These are phyloP conservation scores for Diaporthe velutina DNA, from an alignment of 2,329 filamentous ascomycete species.

Conservation along the genomic window DNA sequence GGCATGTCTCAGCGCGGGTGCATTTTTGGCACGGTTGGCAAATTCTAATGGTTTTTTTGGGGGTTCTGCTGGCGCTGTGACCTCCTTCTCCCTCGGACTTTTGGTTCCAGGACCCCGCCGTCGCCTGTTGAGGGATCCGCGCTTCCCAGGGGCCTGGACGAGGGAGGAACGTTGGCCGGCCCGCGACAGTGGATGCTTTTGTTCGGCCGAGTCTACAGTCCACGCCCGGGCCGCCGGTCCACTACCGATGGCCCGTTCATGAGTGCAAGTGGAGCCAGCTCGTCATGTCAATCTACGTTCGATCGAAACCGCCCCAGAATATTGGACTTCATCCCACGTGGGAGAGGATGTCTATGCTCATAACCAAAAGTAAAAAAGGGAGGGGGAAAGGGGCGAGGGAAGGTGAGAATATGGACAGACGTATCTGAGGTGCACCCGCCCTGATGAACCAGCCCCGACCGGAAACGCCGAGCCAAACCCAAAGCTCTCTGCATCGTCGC, in stretches of 20 bases:
- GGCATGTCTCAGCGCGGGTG: conserved; percentile 6
- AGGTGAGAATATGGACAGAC: background rate
- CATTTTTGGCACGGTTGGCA: conserved; percentile 2
- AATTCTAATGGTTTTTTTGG: background rate
- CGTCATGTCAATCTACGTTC: background rate
- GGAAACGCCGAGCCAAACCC: conserved; percentile 9
- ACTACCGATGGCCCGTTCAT: background rate
- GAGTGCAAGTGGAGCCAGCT: background rate
- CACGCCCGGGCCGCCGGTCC: conserved; percentile 6
- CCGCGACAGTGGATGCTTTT: background rate
- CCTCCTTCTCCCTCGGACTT: background rate
- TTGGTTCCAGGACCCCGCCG: background rate
- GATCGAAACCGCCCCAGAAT: background rate
- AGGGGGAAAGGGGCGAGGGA: too few species aligned
- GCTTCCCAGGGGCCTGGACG: background rate
- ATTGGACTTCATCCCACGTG: background rate
- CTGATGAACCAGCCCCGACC: background rate
- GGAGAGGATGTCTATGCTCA: background rate
- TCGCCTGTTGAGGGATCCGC: background rate
- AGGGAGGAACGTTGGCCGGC: conserved; percentile 12
- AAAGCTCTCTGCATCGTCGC: conserved; percentile 7
- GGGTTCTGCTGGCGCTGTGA: background rate
- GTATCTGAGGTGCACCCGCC: background rate
- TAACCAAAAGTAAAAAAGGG: background rate
- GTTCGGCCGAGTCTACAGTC: conserved; percentile 15